Evolutionary conservation across 208 protist genomes (phyloP), one percentile per base, ranked within the genome.

Genomic region (Acanthamoeba pearcei): DNA sequence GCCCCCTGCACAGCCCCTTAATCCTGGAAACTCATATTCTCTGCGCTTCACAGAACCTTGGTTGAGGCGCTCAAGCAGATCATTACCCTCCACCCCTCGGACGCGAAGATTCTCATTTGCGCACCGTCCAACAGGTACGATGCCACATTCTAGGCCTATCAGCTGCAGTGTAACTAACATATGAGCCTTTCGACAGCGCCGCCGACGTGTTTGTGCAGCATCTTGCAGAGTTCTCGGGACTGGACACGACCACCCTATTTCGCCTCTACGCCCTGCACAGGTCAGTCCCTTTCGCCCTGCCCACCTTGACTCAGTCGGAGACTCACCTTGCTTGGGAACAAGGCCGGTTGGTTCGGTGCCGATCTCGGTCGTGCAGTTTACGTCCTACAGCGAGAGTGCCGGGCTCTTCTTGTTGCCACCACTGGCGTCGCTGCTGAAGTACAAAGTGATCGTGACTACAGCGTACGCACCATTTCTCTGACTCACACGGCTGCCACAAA

Each of bases 31-130:
- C 38, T 42, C 38, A 42, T 42, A n/a, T n/a, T 42, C 38, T 42
- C 38, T 42, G 2, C 35, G 2, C 64, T 29, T 19, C 27, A 29
- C 64, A 82, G 74, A 27, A 82, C 74, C 35, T 51, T 82, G 74
- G 74, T 82, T 5, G 74, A 82, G 38, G 74, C 74, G 5, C 8
- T 82, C 74, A 82, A 82, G 29, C 74, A 82, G 74, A 82, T 82
- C 17, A 6, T 82, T 24, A 46, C 19, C 8, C 29, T 82, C 6
- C 38, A 51, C 10, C 68, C 68, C 6, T 1, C 74, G 19, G 24
- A 27, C 8, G 17, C 74, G 0, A 82, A 82, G 29, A 42, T 82
- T 1, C 74, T 82, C 12, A 82, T 82, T 38, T 82, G 74, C 38
- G 74, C 74, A 27, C 74, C 74, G 12, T 82, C 74, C 8, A 82